Evolutionary conservation across 306 rosid genomes (phyloP).

Genomic region (Cicer bijugum): DNA sequence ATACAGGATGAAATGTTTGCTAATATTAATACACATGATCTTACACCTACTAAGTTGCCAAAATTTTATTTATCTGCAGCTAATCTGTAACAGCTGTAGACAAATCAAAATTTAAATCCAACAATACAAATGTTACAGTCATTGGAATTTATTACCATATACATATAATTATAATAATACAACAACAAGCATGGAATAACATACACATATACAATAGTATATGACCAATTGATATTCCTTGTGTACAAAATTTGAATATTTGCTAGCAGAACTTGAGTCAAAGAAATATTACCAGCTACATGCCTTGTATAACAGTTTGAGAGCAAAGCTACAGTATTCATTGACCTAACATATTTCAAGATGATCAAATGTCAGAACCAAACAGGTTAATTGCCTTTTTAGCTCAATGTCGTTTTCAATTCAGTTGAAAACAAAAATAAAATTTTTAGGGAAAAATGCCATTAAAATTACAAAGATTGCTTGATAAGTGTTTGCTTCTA

Average conservation of each 20-base stretch:
- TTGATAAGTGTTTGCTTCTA: conserved; percentile 1
- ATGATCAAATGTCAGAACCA: conserved; percentile 25
- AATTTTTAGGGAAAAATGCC: background rate
- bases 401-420: background rate
- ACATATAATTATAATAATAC: background rate
- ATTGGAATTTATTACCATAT: background rate
- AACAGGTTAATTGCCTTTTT: background rate
- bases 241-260: background rate
- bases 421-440: too few relatives aligned
- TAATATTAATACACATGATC: background rate
- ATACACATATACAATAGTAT: background rate
- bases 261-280: background rate
- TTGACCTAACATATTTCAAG: conserved; percentile 38
- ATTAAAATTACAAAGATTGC: background rate
- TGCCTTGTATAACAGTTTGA: background rate
- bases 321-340: conserved; percentile 23
- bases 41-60: background rate
- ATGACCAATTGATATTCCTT: background rate
- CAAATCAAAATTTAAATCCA: background rate
- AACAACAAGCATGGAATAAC: background rate
- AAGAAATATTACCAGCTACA: background rate
- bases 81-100: background rate
- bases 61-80: conserved; percentile 7
- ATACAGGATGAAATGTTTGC: background rate
- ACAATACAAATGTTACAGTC: background rate